Base-by-base conservation (phyloP, 441 rosid species). In the Syzygium syzygioides region DNA sequence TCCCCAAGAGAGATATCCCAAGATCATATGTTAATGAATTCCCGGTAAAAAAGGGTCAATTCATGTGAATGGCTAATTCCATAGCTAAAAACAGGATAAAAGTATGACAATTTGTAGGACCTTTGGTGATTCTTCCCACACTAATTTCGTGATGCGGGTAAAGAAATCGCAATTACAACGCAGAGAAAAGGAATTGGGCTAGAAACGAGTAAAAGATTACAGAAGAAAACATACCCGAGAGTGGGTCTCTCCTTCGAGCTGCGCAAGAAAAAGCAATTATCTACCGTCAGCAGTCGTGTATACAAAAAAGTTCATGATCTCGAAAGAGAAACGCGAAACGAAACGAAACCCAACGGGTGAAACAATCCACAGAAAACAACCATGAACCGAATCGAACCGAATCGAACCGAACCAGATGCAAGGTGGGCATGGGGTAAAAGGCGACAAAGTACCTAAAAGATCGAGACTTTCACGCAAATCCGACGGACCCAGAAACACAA, bases 161-260 rank as follows among this genome's bases (percentile, higher is more conserved):
- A 71, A 37, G 52, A 23, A 71, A 37, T 41, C 1, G 52, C 83
- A 71, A 20, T 23, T 15, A 7, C 64, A 26, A 41, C 8, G 14
- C 85, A 54, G 18, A 45, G 18, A 32, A 56, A 32, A 4, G 66
- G 28, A 55, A 14, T 48, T 23, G 30, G 50, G 59, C 17, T 84
- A 53, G 59, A 71, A 79, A 64, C 26, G 17, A 45, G 66, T 54
- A 53, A 17, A 50, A n/a, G 34, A 50, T 11, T 85, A 18, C 30
- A 87, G 41, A 56, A 45, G 79, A 56, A 56, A 14, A 87, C 96
- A 90, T 93, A 98, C 99, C 99, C 99, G 88, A 98, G 99, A 96
- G 99, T 95, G 98, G 99, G 99, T 95, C 93, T 97, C 99, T 98
- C 99, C 99, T 95, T 98, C 93, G 99, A 96, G 99, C 99, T 98